Conservation (phyloP, 192 early-diverging fungal species). For the Dissophora ornata region DNA sequence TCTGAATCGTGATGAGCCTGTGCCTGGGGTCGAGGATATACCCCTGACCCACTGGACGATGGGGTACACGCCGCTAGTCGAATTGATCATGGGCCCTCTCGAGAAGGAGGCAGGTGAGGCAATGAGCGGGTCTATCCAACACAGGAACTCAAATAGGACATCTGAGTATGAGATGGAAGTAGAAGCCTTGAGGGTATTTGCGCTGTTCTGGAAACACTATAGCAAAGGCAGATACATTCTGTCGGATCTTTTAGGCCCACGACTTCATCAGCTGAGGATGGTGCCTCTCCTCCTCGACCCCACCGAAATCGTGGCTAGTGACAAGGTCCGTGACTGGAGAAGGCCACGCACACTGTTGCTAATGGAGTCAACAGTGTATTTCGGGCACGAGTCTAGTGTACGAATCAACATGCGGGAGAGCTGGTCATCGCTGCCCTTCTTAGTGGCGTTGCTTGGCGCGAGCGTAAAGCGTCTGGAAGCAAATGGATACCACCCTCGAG, state of each 20-base stretch:
- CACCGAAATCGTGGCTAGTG: neutral
- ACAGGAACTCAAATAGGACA: neutral
- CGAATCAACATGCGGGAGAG: constrained; percentile 46
- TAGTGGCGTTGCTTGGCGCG: constrained; percentile 17
- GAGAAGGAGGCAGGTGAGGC: constrained; percentile 3
- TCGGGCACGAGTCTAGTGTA: constrained; percentile 38
- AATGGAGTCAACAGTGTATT: constrained; percentile 14
- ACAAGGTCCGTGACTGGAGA: neutral
- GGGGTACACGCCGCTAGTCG: constrained; percentile 26
- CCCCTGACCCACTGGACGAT: constrained; percentile 18
- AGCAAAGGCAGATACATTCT: constrained; percentile 12
- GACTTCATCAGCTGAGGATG: constrained; percentile 20
- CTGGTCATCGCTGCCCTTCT: constrained; percentile 21
- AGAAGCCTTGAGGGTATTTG: constrained; percentile 17
- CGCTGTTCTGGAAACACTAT: constrained; percentile 33
- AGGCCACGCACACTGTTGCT: constrained; percentile 16
- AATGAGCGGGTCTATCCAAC: no score
- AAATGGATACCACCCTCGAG: constrained; percentile 1
- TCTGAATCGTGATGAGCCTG: neutral
- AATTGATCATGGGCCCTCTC: constrained; percentile 27
- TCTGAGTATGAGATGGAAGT: constrained; percentile 7
- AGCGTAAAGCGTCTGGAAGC: constrained; percentile 8
- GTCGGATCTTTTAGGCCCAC: constrained; percentile 28
- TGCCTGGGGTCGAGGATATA: constrained; percentile 12
- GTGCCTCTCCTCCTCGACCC: constrained; percentile 2